phyloP scores from a whole-genome alignment of 768 basidiomycete genomes.

The Astraeus odoratus region DNA sequence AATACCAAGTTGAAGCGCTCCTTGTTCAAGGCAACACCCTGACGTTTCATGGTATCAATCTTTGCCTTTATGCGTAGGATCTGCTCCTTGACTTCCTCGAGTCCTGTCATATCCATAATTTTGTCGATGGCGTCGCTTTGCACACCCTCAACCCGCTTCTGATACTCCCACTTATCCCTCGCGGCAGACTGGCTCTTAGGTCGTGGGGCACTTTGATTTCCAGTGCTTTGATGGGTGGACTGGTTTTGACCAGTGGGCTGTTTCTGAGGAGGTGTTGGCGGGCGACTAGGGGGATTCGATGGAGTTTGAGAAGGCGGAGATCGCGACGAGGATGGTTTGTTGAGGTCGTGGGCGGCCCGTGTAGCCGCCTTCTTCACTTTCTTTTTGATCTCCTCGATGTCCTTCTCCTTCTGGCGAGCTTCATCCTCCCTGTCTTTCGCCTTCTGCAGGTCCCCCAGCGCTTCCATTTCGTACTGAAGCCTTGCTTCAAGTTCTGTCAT shows the following conservation, averaged over 20 bases:
- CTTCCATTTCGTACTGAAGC: constrained; percentile 30
- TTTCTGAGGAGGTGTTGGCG: background rate
- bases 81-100: constrained; percentile 57
- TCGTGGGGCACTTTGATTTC: constrained; percentile 5
- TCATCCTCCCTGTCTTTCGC: constrained; percentile 30
- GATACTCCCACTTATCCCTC: constrained; percentile 47
- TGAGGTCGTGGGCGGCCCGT: background rate
- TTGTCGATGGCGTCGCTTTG: constrained; percentile 48
- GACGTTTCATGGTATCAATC: constrained; percentile 49
- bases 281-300: background rate
- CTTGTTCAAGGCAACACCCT: constrained; percentile 42
- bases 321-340: background rate
- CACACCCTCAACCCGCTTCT: constrained; percentile 49
- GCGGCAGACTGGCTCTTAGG: constrained; percentile 28
- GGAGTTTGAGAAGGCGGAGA: constrained; percentile 1
- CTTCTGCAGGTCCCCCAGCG: constrained; percentile 29
- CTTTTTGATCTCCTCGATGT: constrained; percentile 32
- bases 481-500: constrained; percentile 40
- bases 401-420: constrained; percentile 38
- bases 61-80: constrained; percentile 54
- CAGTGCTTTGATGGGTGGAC: too few relatives aligned
- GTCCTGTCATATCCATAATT: constrained; percentile 64
- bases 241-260: background rate
- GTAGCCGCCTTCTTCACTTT: constrained; percentile 8
- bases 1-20: constrained; percentile 61